Conservation (phyloP, 768 basidiomycete genomes). For the Tulasnella sp. region DNA sequence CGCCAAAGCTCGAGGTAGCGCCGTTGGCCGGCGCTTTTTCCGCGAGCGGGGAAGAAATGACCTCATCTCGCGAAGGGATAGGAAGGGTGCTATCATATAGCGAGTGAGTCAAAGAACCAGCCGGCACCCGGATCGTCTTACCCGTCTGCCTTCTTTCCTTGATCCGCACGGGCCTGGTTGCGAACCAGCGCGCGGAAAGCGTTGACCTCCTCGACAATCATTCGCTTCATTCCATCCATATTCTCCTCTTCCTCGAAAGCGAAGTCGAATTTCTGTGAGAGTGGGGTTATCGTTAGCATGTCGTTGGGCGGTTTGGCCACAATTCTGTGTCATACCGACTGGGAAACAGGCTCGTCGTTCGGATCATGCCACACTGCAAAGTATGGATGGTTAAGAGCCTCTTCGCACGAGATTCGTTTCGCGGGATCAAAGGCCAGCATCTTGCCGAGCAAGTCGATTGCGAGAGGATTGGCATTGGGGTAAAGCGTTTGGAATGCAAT, state of each 20-base stretch:
- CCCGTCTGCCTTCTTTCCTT: slow-evolving; percentile 72
- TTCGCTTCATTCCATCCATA: slow-evolving; percentile 93
- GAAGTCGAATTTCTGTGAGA: slow-evolving; percentile 76
- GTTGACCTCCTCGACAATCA: slow-evolving; percentile 91
- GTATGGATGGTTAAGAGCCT: slow-evolving; percentile 93
- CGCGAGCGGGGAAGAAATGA: slow-evolving; percentile 67
- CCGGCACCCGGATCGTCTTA: slow-evolving; percentile 45
- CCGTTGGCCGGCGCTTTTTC: slow-evolving; percentile 59
- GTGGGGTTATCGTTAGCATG: background rate
- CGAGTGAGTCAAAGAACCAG: background rate
- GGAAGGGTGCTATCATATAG: slow-evolving; percentile 52
- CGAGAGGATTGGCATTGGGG: slow-evolving; percentile 89
- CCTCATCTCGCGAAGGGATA: slow-evolving; percentile 76
- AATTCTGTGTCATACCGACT: slow-evolving; percentile 46
- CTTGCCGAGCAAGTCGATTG: slow-evolving; percentile 86
- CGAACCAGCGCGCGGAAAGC: slow-evolving; percentile 87
- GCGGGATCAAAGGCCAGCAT: slow-evolving; percentile 96
- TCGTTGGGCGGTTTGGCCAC: background rate
- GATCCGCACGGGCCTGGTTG: slow-evolving; percentile 66
- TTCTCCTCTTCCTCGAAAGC: slow-evolving; percentile 94
- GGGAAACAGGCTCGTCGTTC: slow-evolving; percentile 85
- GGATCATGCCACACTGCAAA: slow-evolving; percentile 97
- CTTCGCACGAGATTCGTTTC: slow-evolving; percentile 92
- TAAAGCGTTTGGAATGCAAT: slow-evolving; percentile 89
- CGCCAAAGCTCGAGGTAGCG: slow-evolving; percentile 66